phyloP scores from a whole-genome alignment of 108 stramenopile genomes.

The Nitzschia sp. region DNA sequence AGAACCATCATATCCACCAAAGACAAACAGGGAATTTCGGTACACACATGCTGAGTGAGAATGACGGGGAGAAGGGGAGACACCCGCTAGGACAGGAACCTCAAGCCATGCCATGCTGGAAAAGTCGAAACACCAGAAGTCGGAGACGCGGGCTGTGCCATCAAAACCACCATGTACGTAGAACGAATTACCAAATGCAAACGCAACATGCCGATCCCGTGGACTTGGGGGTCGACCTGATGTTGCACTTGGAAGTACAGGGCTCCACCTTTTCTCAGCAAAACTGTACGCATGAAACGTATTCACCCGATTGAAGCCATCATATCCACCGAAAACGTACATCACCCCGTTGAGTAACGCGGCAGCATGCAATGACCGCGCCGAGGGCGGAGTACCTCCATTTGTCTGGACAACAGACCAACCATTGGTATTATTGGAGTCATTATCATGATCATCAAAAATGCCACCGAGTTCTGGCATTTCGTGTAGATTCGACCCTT shows the following conservation, averaged over 20 bases:
- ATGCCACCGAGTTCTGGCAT: too few species aligned
- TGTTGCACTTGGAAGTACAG: slow-evolving; percentile 52
- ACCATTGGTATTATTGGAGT: background rate
- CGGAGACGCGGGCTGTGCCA: slow-evolving; percentile 82
- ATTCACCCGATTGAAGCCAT: slow-evolving; percentile 85
- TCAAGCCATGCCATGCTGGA: slow-evolving; percentile 73
- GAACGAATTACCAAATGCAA: slow-evolving; percentile 72
- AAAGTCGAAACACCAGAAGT: slow-evolving; percentile 91
- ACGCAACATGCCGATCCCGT: slow-evolving; percentile 87
- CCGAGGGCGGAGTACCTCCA: slow-evolving; percentile 26
- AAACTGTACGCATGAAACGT: slow-evolving; percentile 93
- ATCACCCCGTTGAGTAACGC: slow-evolving; percentile 54
- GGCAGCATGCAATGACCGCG: slow-evolving; percentile 74
- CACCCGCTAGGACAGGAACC: slow-evolving; percentile 45
- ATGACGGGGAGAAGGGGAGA: slow-evolving; percentile 86
- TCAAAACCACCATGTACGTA: slow-evolving; percentile 93
- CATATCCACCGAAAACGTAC: slow-evolving; percentile 75
- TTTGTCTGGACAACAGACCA: slow-evolving; percentile 23
- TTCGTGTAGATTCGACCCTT: too few species aligned
- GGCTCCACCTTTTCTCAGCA: slow-evolving; percentile 61
- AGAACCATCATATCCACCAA: slow-evolving; percentile 89
- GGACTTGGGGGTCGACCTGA: slow-evolving; percentile 69
- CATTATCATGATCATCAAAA: too few species aligned
- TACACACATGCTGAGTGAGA: slow-evolving; percentile 93
- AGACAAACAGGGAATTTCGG: slow-evolving; percentile 79